These are phyloP conservation scores for Leishmania amazonensis DNA, from an alignment of 208 protist genomes.

Conservation along the genomic window DNA sequence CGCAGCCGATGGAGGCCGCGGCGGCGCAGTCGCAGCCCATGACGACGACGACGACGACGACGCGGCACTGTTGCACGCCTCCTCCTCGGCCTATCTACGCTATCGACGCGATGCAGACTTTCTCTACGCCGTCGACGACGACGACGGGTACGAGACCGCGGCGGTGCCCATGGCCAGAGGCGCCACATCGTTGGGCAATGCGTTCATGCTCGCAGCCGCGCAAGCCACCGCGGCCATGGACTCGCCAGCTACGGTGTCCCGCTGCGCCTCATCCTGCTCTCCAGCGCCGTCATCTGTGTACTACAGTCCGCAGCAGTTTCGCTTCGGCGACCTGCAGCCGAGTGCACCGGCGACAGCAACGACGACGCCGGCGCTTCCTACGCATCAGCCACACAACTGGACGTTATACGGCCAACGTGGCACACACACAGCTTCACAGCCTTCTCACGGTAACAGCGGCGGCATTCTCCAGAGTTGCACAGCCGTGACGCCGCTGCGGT, in stretches of 20 bases:
- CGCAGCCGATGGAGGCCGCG: neutral
- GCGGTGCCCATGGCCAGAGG: neutral
- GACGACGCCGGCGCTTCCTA: conserved; percentile 1
- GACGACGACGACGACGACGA: neutral
- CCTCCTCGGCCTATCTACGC: conserved; percentile 9
- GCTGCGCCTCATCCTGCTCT: neutral
- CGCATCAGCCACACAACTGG: neutral
- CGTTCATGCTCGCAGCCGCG: neutral
- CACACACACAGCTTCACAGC: neutral
- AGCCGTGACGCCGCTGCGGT: neutral
- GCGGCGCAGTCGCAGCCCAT: neutral
- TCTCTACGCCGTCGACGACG: conserved; percentile 21
- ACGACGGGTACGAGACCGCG: neutral
- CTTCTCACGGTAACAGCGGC: neutral
- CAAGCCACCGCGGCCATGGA: neutral
- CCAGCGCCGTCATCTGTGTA: conserved; percentile 15
- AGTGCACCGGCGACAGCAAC: neutral
- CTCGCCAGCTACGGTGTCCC: neutral
- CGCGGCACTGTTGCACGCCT: neutral
- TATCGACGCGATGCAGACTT: conserved; percentile 25
- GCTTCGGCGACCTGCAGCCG: neutral
- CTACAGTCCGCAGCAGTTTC: conserved; percentile 28
- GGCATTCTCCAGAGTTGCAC: neutral
- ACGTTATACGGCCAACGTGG: neutral
- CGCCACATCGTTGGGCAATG: neutral